Conservation (phyloP, 2,329 filamentous ascomycete genomes). For the Eutypella sp. region DNA sequence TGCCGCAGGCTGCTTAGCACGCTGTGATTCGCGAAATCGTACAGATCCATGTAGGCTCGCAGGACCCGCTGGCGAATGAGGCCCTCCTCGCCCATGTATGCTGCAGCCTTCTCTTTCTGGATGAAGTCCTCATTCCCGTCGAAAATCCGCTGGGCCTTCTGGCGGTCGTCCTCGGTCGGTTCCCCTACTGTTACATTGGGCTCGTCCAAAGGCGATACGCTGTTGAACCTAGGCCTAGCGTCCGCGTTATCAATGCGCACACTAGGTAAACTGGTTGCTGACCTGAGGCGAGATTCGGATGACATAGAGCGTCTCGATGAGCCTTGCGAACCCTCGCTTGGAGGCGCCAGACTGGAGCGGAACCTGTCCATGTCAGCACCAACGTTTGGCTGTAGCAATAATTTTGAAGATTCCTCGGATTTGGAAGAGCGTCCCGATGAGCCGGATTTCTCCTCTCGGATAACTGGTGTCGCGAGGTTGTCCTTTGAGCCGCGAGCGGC, state of each 20-base stretch:
- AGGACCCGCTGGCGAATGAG: conserved; percentile 53
- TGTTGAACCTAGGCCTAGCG: conserved; percentile 29
- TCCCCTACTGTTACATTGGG: conserved; percentile 54
- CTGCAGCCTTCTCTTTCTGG: conserved; percentile 71
- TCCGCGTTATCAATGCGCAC: conserved; percentile 45
- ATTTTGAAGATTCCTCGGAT: not conserved
- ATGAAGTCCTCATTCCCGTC: conserved; percentile 81
- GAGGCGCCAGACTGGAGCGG: conserved; percentile 24
- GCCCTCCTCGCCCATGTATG: conserved; percentile 80
- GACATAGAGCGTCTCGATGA: conserved; percentile 34
- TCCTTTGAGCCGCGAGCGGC: not conserved
- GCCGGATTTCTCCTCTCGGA: not conserved
- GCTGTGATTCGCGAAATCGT: conserved; percentile 78
- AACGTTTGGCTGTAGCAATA: not conserved
- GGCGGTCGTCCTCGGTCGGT: conserved; percentile 63
- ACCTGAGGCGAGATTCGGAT: conserved; percentile 40
- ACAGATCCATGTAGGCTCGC: conserved; percentile 84
- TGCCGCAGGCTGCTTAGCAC: conserved; percentile 73
- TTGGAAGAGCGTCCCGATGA: not conserved
- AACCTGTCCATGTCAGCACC: not conserved
- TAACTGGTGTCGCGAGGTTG: not conserved
- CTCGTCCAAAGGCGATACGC: conserved; percentile 48
- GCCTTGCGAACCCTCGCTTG: conserved; percentile 31
- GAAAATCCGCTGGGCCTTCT: conserved; percentile 77
- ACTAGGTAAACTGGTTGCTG: conserved; percentile 42